Conservation (phyloP, 2,329 filamentous ascomycete species). For the Colletotrichum eleusines region DNA sequence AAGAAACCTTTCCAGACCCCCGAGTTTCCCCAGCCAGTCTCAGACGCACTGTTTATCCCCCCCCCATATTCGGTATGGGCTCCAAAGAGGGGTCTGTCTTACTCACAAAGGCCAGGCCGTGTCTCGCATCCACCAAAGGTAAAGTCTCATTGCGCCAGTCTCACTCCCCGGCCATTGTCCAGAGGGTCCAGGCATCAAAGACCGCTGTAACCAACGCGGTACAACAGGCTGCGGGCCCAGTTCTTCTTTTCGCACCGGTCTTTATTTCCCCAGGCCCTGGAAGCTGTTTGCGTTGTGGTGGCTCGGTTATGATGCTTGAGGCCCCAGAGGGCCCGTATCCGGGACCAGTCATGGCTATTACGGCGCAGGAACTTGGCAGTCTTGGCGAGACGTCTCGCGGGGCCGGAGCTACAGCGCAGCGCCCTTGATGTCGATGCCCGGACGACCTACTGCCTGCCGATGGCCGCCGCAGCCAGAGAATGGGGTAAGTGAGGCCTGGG, state of each 20-base stretch:
- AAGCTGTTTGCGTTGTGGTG: slow-evolving; percentile 22
- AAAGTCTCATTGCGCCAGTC: slow-evolving; percentile 25
- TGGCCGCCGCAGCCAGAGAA: neutral
- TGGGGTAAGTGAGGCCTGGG: neutral
- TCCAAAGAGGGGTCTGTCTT: slow-evolving; percentile 9
- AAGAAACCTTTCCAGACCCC: slow-evolving; percentile 4
- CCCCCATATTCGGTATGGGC: neutral
- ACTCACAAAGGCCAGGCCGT: slow-evolving; percentile 11
- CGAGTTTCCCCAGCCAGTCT: neutral
- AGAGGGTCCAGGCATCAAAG: neutral
- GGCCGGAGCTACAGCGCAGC: neutral
- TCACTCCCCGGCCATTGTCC: slow-evolving; percentile 18
- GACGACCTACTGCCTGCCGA: neutral
- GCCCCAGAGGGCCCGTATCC: neutral
- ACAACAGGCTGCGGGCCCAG: slow-evolving; percentile 1
- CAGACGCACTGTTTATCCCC: neutral
- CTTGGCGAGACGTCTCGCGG: neutral
- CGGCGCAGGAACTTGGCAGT: too few species aligned
- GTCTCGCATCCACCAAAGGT: slow-evolving; percentile 27
- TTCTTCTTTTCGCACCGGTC: neutral
- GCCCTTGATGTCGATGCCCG: neutral
- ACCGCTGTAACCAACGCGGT: neutral
- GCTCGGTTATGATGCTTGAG: neutral
- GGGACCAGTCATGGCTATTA: neutral
- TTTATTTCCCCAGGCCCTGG: slow-evolving; percentile 9